These are phyloP conservation scores for Solanum clarkiae DNA, from an alignment of 257 asterid species.

Conservation along the genomic window DNA sequence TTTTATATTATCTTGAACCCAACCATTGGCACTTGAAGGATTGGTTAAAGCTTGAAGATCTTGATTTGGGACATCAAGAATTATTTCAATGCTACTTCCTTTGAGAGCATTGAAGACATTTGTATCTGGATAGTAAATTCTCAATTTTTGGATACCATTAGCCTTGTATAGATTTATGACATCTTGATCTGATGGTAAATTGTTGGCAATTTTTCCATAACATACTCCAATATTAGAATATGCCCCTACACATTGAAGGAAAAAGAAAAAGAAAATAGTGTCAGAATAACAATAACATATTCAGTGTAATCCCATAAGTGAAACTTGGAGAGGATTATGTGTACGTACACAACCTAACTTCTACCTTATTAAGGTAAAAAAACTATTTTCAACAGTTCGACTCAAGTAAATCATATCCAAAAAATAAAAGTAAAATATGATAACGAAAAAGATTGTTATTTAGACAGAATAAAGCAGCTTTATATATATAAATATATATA, in stretches of 20 bases:
- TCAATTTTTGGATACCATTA: conserved; percentile 20
- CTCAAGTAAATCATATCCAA: too few species aligned
- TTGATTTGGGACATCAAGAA: conserved; percentile 28
- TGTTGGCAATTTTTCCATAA: conserved; percentile 20
- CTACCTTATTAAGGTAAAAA: too few species aligned
- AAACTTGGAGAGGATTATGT: neutral
- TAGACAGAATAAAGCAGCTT: neutral
- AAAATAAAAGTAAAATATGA: too few species aligned
- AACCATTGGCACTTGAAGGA: conserved; percentile 9
- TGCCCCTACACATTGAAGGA: conserved; percentile 10
- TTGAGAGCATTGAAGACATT: conserved; percentile 18
- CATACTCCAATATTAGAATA: conserved; percentile 25
- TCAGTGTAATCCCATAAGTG: neutral
- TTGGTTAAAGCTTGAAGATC: conserved; percentile 17
- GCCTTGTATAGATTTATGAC: conserved; percentile 21
- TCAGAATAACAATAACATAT: neutral
- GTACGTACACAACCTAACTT: too few species aligned
- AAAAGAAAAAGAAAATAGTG: neutral
- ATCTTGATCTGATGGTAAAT: conserved; percentile 14
- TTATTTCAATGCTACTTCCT: conserved; percentile 23
- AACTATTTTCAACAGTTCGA: too few species aligned
- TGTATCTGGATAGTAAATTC: conserved; percentile 28
- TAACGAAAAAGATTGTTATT: neutral
- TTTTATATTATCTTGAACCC: conserved; percentile 23
- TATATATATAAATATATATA: neutral